Evolutionary conservation across 305 asterid genomes (phyloP).

Genomic region (Fraxinus greggii): DNA sequence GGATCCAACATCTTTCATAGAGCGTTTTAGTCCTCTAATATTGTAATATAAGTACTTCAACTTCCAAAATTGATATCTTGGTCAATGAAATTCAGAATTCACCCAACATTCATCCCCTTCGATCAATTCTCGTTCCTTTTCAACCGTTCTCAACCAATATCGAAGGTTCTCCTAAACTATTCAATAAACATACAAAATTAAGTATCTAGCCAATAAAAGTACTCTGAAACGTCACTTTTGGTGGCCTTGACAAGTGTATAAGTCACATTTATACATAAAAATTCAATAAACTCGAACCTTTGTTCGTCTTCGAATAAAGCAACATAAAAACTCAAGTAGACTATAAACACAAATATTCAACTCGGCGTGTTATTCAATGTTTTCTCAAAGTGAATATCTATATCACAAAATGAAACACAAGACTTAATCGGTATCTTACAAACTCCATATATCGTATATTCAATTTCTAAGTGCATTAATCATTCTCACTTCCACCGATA

Average conservation of each 20-base stretch:
- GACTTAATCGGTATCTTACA: not conserved
- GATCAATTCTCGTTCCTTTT: not conserved
- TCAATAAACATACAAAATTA: no score
- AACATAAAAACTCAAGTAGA: no score
- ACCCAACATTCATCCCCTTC: not conserved
- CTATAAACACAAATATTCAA: not conserved
- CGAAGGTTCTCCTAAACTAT: not conserved
- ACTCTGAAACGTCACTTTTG: not conserved
- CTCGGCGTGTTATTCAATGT: not conserved
- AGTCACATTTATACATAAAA: not conserved
- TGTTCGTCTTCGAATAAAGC: not conserved
- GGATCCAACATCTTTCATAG: not conserved
- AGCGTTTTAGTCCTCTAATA: not conserved
- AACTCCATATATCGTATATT: not conserved
- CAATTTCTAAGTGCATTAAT: no score
- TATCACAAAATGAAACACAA: not conserved
- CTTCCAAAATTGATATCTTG: not conserved
- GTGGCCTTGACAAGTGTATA: no score
- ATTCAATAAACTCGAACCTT: not conserved
- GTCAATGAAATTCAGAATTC: not conserved
- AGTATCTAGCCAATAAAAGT: no score
- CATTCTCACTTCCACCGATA: not conserved
- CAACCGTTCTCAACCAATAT: not conserved
- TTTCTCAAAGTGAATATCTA: not conserved
- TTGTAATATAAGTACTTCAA: not conserved